These are phyloP conservation scores for Alternaria incomplexa DNA, from an alignment of 2,329 filamentous ascomycete species.

Conservation along the genomic window DNA sequence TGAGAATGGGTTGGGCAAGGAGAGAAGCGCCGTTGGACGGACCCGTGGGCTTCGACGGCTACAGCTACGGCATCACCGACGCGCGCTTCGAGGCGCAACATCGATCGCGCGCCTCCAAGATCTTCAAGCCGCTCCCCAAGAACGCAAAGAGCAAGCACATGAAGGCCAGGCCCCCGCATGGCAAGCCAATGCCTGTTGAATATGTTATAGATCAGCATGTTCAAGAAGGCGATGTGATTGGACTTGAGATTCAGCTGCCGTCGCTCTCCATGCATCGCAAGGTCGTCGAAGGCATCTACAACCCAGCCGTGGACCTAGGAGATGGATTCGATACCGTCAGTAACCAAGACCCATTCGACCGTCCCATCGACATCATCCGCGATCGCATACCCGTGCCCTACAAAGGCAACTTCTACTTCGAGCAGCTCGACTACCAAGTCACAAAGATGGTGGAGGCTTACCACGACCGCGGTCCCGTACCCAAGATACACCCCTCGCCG, in stretches of 20 bases:
- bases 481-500: slow-evolving; percentile 74
- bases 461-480: slow-evolving; percentile 54
- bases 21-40: slow-evolving; percentile 82
- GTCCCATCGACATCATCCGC: slow-evolving; percentile 83
- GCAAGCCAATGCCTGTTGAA: slow-evolving; percentile 44
- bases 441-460: slow-evolving; percentile 83
- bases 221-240: slow-evolving; percentile 89
- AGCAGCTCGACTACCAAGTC: slow-evolving; percentile 86
- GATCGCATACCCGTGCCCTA: slow-evolving; percentile 95
- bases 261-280: slow-evolving; percentile 86
- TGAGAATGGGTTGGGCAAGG: slow-evolving; percentile 86
- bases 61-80: slow-evolving; percentile 93
- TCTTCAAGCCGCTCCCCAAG: slow-evolving; percentile 60
- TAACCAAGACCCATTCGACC: slow-evolving; percentile 49
- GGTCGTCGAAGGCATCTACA: slow-evolving; percentile 85
- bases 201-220: slow-evolving; percentile 74
- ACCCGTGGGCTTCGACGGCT: slow-evolving; percentile 85
- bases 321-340: slow-evolving; percentile 61
- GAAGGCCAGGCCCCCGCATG: slow-evolving; percentile 47
- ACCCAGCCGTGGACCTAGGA: slow-evolving; percentile 76
- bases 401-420: slow-evolving; percentile 92
- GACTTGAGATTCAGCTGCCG: slow-evolving; percentile 88
- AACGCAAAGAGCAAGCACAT: slow-evolving; percentile 47
- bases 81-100: slow-evolving; percentile 89
- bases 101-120: slow-evolving; percentile 90